phyloP scores from a whole-genome alignment of 208 protist species.

The Leishmania arabica region DNA sequence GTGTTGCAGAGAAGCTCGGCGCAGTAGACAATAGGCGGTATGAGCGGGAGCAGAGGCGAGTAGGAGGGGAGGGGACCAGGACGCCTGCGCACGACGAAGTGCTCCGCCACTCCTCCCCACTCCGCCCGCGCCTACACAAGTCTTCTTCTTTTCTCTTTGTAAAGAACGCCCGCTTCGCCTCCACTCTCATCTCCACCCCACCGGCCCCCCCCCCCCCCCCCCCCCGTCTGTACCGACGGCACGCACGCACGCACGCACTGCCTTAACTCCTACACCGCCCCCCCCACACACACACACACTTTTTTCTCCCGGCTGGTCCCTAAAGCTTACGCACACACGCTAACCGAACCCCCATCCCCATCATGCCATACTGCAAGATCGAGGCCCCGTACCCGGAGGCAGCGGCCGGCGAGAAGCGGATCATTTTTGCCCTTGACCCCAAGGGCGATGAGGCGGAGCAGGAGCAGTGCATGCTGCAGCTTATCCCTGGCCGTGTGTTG shows the following conservation, averaged over 20 bases:
- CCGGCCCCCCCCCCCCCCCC: background rate
- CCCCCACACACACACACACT: no score
- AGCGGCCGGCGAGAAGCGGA: conserved; percentile 39
- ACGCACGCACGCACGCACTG: conserved; percentile 10
- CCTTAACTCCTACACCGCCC: background rate
- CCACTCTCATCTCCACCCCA: background rate
- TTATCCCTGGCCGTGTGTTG: conserved; percentile 51
- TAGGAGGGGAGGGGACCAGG: background rate
- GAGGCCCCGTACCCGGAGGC: conserved; percentile 39
- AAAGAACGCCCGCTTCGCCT: background rate
- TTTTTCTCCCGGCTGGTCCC: background rate
- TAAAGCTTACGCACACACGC: background rate
- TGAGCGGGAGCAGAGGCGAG: background rate
- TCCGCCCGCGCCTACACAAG: background rate
- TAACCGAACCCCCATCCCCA: background rate
- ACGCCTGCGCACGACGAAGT: background rate
- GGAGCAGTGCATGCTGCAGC: conserved; percentile 49
- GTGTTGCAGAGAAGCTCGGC: background rate
- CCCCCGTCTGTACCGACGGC: background rate
- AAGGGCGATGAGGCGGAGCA: conserved; percentile 34
- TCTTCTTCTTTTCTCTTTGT: background rate
- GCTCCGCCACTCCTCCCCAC: background rate
- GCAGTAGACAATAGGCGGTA: background rate
- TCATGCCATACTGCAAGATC: conserved; percentile 42
- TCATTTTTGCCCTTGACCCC: conserved; percentile 63